A percentile compares a stretch with the other conserved stretches of the same genome.
Evolutionary conservation across 768 basidiomycete species (phyloP).

Genomic region (Boletellus sp.): DNA sequence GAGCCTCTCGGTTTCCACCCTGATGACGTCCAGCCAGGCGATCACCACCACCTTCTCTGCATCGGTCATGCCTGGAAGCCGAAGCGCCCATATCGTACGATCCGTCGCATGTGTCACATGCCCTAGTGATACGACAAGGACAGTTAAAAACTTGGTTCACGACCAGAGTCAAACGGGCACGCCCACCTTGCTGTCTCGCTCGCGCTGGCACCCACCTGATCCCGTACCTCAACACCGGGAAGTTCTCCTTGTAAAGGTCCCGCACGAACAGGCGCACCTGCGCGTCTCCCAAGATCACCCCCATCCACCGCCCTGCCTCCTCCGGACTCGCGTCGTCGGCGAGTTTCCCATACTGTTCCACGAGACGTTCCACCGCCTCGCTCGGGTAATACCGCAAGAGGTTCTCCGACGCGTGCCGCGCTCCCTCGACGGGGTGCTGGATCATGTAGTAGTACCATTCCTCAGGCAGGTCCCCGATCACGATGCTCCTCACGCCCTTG

Average conservation of each 20-base stretch:
- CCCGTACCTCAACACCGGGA: constrained; percentile 64
- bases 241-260: constrained; percentile 53
- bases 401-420: constrained; percentile 53
- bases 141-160: no score
- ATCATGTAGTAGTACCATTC: constrained; percentile 80
- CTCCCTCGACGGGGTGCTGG: constrained; percentile 51
- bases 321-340: constrained; percentile 39
- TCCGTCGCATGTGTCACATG: constrained; percentile 73
- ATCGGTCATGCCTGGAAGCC: constrained; percentile 43
- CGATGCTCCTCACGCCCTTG: constrained; percentile 57
- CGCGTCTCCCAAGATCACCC: constrained; percentile 55
- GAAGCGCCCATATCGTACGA: constrained; percentile 59
- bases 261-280: constrained; percentile 66
- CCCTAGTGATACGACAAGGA: no score
- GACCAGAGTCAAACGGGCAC: not conserved
- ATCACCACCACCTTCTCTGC: constrained; percentile 48
- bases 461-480: constrained; percentile 64
- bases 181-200: constrained; percentile 47
- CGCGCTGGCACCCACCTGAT: constrained; percentile 69
- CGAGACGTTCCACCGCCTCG: constrained; percentile 43
- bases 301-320: constrained; percentile 47
- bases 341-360: constrained; percentile 42
- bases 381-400: constrained; percentile 58
- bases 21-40: constrained; percentile 53
- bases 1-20: constrained; percentile 40